A percentile compares a stretch with the other conserved stretches of the same genome.
phyloP scores from a whole-genome alignment of 2,329 filamentous ascomycete genomes.

The Alternaria rosae region DNA sequence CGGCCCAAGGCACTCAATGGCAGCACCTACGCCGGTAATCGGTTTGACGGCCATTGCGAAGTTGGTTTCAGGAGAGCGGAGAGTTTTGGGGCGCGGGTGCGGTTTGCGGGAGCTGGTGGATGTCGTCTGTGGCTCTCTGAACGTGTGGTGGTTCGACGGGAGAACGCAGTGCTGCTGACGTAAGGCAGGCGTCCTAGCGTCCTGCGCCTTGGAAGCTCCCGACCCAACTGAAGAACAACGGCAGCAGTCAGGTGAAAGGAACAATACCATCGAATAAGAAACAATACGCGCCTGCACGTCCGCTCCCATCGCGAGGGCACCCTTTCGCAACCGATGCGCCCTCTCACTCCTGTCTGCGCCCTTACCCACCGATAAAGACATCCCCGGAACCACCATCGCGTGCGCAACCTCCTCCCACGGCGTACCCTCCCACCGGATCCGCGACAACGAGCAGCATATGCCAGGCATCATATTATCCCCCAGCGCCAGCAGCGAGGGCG shows the following conservation, averaged over 20 bases:
- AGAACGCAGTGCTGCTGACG: slow-evolving; percentile 15
- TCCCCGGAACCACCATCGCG: slow-evolving; percentile 13
- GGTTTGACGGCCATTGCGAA: slow-evolving; percentile 57
- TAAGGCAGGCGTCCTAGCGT: slow-evolving; percentile 16
- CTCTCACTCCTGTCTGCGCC: slow-evolving; percentile 19
- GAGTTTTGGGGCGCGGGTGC: slow-evolving; percentile 39
- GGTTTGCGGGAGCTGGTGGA: slow-evolving; percentile 40
- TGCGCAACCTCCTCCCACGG: slow-evolving; percentile 1
- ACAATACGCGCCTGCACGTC: slow-evolving; percentile 14
- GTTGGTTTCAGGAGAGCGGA: slow-evolving; percentile 33
- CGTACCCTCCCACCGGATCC: slow-evolving; percentile 11
- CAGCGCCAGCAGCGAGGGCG: slow-evolving; percentile 41
- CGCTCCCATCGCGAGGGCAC: slow-evolving; percentile 8
- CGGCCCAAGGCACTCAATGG: slow-evolving; percentile 39
- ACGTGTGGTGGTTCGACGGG: slow-evolving; percentile 41
- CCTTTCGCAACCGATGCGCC: slow-evolving; percentile 11
- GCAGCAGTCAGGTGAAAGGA: slow-evolving; percentile 20
- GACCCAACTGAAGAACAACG: slow-evolving; percentile 23
- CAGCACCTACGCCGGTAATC: slow-evolving; percentile 58
- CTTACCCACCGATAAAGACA: slow-evolving; percentile 9
- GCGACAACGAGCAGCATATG: slow-evolving; percentile 36
- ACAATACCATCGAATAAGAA: slow-evolving; percentile 13
- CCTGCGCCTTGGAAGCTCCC: slow-evolving; percentile 28
- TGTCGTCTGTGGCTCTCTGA: slow-evolving; percentile 35
- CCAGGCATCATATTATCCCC: slow-evolving; percentile 41